A percentile compares a stretch with the other conserved stretches of the same genome.
Evolutionary conservation across 208 protist genomes (phyloP).

Genomic region (Trypanosoma cruzi): DNA sequence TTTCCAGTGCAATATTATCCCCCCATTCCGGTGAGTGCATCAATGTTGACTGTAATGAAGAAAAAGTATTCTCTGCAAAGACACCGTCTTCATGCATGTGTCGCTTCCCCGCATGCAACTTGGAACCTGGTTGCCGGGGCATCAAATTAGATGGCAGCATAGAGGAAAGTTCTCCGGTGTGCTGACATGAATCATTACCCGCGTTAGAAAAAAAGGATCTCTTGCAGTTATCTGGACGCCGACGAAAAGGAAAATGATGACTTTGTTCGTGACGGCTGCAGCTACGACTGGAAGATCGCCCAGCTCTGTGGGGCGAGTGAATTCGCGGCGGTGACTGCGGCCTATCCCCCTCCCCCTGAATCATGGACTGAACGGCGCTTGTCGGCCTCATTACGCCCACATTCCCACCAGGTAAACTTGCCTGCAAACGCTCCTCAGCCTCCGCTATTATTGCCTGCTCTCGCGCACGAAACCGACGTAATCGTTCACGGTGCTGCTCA

Average conservation of each 20-base stretch:
- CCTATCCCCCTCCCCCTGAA: no score
- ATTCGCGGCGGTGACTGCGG: no score
- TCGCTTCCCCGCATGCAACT: neutral
- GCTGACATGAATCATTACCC: no score
- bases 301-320: no score
- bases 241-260: no score
- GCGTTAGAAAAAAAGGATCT: no score
- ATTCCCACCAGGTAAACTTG: conserved; percentile 1
- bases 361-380: no score
- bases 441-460: conserved; percentile 6
- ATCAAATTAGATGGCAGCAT: neutral
- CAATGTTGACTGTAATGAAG: neutral
- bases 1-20: neutral
- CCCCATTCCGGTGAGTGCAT: neutral
- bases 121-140: neutral
- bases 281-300: no score
- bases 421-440: conserved; percentile 19
- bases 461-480: conserved; percentile 1
- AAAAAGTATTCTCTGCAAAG: no score
- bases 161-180: neutral
- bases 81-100: neutral
- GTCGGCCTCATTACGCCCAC: neutral
- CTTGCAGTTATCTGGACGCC: no score
- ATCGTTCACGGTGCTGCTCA: conserved; percentile 27
- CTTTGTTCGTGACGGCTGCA: no score